Percentiles rank a stretch among this genome's conserved stretches.
phyloP scores from a whole-genome alignment of 1,139 yeast species.

The Hansenula sp. region DNA sequence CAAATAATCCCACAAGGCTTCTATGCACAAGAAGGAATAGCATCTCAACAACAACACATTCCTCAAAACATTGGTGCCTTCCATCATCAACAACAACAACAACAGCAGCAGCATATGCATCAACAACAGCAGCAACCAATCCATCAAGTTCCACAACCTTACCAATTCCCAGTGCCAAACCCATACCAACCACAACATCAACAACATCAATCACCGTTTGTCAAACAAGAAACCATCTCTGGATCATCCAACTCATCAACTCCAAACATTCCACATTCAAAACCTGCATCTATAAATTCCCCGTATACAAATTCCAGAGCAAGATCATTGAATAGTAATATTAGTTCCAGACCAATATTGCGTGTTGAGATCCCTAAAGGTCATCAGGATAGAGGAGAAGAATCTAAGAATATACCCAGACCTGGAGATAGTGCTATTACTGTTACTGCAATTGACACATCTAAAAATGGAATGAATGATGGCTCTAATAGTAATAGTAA shows the following conservation, averaged over 20 bases:
- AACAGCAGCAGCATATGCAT: slow-evolving; percentile 1
- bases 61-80: slow-evolving; percentile 1
- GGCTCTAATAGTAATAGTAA: slow-evolving; percentile 7
- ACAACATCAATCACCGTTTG: slow-evolving; percentile 1
- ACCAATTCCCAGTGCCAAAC: slow-evolving; percentile 2
- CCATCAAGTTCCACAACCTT: not conserved
- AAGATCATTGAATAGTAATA: slow-evolving; percentile 15
- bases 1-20: not conserved
- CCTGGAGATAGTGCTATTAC: slow-evolving; percentile 33
- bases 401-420: not conserved
- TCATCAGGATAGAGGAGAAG: slow-evolving; percentile 8
- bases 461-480: slow-evolving; percentile 9
- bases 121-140: slow-evolving; percentile 4
- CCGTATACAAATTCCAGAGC: slow-evolving; percentile 14
- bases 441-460: slow-evolving; percentile 36
- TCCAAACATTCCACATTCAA: slow-evolving; percentile 8
- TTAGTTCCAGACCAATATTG: slow-evolving; percentile 38
- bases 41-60: not conserved
- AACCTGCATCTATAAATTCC: not conserved
- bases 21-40: too few species aligned
- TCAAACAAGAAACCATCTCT: not conserved
- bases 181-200: slow-evolving; percentile 4
- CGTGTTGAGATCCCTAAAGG: slow-evolving; percentile 45
- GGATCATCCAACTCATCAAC: slow-evolving; percentile 4
- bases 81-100: slow-evolving; percentile 4